Evolutionary conservation across 1,284 basidiomycete genomes (phyloP), one percentile per base, ranked within the genome.

Genomic region (Boletus mariae): DNA sequence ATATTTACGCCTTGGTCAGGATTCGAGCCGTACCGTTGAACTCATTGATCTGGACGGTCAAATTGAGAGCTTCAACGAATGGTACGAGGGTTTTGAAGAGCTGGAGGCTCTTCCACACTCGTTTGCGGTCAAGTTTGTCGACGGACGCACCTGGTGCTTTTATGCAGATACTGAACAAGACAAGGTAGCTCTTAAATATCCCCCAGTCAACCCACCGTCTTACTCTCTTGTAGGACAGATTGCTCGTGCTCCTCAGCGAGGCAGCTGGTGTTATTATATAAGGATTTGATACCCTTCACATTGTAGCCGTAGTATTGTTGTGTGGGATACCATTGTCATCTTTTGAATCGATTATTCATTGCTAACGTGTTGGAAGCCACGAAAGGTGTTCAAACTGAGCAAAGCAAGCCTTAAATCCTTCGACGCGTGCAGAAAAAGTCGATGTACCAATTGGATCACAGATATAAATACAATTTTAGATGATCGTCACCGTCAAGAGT

Each of bases 61-160:
- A 15, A 65, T 85, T 8, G 68, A 69, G 41, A 77, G 69, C 9
- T 62, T 86, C 51, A 74, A 76, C 49, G 87, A 90, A 61, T 87
- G 84, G 79, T 75, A 80, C 52, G 83, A 89, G 53, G 87, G 87
- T 2, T 86, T 81, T 55, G 87, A 89, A 56, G 85, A 88, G 49
- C 69, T 90, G 25, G 78, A 84, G 64, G 78, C 85, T 3, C 83
- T 90, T 43, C 78, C 84, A 3, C 74, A 84, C 61, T 85, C 87
- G 0, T 88, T 90, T 67, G 85, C 80, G 1, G 68, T 90, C 23
- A 82, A 82, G 57, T 82, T 88, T 60, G 71, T 69, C 28, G 78
- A 81, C 56, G 75, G 69, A 6, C 71, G 68, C 17, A 70, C 69
- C 23, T 87, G 83, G 81, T 75, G 78, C 51, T 74, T 88, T 72